Evolutionary conservation across 495 filamentous ascomycete genomes (phyloP).

Genomic region (Daldinia vernicosa): DNA sequence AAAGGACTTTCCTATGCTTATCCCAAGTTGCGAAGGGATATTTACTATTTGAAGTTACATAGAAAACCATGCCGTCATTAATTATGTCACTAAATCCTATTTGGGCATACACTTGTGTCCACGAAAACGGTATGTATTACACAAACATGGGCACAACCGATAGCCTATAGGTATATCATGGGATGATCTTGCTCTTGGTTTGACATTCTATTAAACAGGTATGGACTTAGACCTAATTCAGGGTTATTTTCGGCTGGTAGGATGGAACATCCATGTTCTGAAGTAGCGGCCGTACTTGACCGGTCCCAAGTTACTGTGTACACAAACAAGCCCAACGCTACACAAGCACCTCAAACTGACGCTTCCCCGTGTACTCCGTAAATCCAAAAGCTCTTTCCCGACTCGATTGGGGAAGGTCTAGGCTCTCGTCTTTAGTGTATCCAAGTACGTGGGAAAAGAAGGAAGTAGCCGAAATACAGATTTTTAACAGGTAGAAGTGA

Average conservation of each 20-base stretch:
- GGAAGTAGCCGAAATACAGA: neutral
- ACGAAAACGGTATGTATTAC: neutral
- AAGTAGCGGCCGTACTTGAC: slow-evolving; percentile 19
- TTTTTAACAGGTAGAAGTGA: neutral
- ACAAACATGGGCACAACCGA: neutral
- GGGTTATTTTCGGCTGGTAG: neutral
- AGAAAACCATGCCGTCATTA: neutral
- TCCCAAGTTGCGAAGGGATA: no score
- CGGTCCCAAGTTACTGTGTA: slow-evolving; percentile 1
- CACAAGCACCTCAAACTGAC: neutral
- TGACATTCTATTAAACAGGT: neutral
- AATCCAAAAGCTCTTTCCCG: neutral
- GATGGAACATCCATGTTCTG: slow-evolving; percentile 19
- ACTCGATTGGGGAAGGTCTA: neutral
- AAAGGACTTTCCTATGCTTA: no score
- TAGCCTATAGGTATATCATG: neutral
- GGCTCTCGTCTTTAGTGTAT: neutral
- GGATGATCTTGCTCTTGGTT: neutral
- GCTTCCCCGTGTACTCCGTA: neutral
- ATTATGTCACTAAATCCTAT: neutral
- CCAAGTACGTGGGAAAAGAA: slow-evolving; percentile 13
- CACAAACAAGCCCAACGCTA: neutral
- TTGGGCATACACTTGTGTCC: neutral
- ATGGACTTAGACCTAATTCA: neutral
- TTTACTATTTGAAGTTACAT: neutral